A percentile compares a stretch with the other conserved stretches of the same genome.
These are phyloP conservation scores for Pseudopyricularia javanii DNA, from an alignment of 2,329 filamentous ascomycete genomes.

Conservation along the genomic window DNA sequence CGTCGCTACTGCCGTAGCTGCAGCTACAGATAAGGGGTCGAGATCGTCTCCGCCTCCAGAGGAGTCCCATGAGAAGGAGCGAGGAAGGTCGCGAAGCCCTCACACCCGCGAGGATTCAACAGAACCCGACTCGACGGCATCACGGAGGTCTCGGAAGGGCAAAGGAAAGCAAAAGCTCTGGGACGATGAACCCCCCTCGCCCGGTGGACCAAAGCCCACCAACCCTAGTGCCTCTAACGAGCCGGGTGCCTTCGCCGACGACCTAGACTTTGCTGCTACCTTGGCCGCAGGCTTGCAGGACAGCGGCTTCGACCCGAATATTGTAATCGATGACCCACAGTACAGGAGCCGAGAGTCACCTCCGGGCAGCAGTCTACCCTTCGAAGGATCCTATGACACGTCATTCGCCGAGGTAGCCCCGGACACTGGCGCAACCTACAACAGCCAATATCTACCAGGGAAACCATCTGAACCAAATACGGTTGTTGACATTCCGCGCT, in stretches of 20 bases:
- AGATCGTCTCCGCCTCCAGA: not conserved
- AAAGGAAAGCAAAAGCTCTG: slow-evolving; percentile 4
- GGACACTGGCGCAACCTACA: slow-evolving; percentile 19
- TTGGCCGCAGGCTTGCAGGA: slow-evolving; percentile 56
- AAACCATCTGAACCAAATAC: not conserved
- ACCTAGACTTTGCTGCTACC: slow-evolving; percentile 57
- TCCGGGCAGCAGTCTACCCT: slow-evolving; percentile 39
- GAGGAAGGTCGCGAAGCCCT: not conserved
- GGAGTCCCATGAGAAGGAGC: not conserved
- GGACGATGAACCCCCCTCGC: slow-evolving; percentile 31
- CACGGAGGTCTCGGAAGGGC: slow-evolving; percentile 4
- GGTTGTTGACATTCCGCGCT: not conserved
- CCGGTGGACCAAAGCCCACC: slow-evolving; percentile 46
- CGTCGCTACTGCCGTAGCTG: slow-evolving; percentile 13
- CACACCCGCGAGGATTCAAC: not conserved
- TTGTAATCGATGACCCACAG: slow-evolving; percentile 53
- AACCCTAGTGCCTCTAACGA: slow-evolving; percentile 36
- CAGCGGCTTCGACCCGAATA: slow-evolving; percentile 59
- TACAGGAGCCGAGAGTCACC: slow-evolving; percentile 54
- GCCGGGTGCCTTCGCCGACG: slow-evolving; percentile 54
- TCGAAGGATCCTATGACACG: slow-evolving; percentile 26
- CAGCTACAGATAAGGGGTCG: not conserved
- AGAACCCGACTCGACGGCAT: not conserved
- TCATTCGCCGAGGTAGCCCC: slow-evolving; percentile 32
- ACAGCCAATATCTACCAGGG: not conserved